Evolutionary conservation across 2,329 filamentous ascomycete genomes (phyloP).

Genomic region (Pseudogymnoascus sp.): DNA sequence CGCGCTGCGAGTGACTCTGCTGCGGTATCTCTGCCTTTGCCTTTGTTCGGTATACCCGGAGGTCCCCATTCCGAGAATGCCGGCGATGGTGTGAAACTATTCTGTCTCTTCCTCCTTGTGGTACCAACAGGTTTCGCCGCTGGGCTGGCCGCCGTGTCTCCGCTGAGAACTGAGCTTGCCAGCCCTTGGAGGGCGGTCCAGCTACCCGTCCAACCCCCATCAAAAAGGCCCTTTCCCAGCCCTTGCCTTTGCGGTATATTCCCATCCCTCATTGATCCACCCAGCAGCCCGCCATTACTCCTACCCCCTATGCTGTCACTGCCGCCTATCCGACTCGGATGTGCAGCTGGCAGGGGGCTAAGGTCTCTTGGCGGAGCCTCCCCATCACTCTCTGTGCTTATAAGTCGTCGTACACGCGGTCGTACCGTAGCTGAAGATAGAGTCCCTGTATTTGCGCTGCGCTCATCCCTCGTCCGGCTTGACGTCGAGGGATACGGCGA

Average conservation of each 20-base stretch:
- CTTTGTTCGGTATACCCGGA: not conserved
- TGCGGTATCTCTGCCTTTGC: constrained; percentile 31
- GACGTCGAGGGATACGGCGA: constrained; percentile 9
- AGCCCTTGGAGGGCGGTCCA: constrained; percentile 26
- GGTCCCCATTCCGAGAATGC: constrained; percentile 8
- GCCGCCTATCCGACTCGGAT: constrained; percentile 22
- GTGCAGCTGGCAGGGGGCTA: constrained; percentile 41
- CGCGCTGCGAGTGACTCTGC: constrained; percentile 45
- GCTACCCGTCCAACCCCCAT: constrained; percentile 24
- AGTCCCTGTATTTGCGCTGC: constrained; percentile 3
- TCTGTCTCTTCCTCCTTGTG: constrained; percentile 8
- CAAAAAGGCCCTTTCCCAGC: constrained; percentile 16
- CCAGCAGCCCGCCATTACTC: constrained; percentile 14
- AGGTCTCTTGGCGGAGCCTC: constrained; percentile 35
- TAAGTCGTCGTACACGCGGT: constrained; percentile 23
- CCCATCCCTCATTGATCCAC: constrained; percentile 14
- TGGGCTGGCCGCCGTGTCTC: constrained; percentile 15
- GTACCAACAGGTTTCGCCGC: constrained; percentile 11
- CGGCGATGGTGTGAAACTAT: not conserved
- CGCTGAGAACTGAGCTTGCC: constrained; percentile 27
- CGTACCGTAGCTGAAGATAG: constrained; percentile 19
- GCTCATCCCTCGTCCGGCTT: constrained; percentile 4
- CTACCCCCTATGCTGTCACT: not conserved
- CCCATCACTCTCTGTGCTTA: constrained; percentile 21
- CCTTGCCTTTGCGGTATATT: constrained; percentile 12